Evolutionary conservation across 257 asterid genomes (phyloP).

Genomic region (Knoxia roxburghii): DNA sequence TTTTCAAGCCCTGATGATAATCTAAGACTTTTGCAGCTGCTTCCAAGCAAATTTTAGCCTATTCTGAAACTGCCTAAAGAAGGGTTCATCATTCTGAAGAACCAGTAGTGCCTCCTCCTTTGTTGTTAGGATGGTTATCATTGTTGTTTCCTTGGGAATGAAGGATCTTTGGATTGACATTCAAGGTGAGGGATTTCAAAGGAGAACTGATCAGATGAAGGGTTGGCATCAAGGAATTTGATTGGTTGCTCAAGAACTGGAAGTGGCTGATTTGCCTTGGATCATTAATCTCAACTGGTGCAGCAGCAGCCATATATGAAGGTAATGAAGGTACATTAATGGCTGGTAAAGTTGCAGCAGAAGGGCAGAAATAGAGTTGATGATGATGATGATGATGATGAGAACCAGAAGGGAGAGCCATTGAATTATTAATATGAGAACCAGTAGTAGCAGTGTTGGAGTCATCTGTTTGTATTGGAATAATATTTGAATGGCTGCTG

Average conservation of each 20-base stretch:
- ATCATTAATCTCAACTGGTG: constrained; percentile 27
- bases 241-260: constrained; percentile 25
- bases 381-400: constrained; percentile 27
- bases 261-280: constrained; percentile 32
- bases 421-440: constrained; percentile 6
- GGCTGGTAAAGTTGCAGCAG: too few species aligned
- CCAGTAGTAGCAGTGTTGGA: constrained; percentile 17
- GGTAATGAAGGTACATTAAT: constrained; percentile 18
- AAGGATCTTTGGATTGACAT: constrained; percentile 19
- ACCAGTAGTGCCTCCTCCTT: constrained; percentile 11
- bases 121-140: constrained; percentile 1
- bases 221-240: constrained; percentile 36
- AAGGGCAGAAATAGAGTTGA: constrained; percentile 18
- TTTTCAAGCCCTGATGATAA: too few species aligned
- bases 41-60: too few species aligned
- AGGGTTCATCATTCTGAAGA: constrained; percentile 18
- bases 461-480: constrained; percentile 28
- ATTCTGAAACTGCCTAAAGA: not conserved
- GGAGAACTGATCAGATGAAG: constrained; percentile 43
- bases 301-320: constrained; percentile 20
- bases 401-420: constrained; percentile 23
- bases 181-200: constrained; percentile 22
- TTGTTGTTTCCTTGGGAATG: constrained; percentile 12
- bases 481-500: constrained; percentile 27
- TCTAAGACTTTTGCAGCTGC: too few species aligned